These are phyloP conservation scores for Gymnopilus dilepis DNA, from an alignment of 768 basidiomycete species.

Conservation along the genomic window DNA sequence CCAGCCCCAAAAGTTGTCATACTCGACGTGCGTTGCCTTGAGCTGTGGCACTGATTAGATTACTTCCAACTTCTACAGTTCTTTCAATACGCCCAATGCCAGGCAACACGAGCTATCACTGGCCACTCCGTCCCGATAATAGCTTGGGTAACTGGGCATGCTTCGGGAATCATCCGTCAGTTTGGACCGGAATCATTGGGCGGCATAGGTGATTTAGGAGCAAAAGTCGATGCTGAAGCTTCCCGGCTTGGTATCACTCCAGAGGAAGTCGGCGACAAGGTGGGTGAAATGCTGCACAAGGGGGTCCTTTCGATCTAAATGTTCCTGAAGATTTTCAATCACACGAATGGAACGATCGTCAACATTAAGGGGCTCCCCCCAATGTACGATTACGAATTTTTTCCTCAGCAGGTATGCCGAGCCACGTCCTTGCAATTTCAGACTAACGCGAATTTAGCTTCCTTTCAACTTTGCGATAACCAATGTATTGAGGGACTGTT, in stretches of 20 bases:
- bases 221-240: slow-evolving; percentile 13
- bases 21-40: slow-evolving; percentile 11
- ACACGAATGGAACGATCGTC: not conserved
- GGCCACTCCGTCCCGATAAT: slow-evolving; percentile 14
- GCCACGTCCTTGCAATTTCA: no score
- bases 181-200: slow-evolving; percentile 15
- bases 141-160: slow-evolving; percentile 10
- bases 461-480: no score
- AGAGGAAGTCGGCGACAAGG: slow-evolving; percentile 13
- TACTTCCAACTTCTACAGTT: not conserved
- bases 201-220: slow-evolving; percentile 14
- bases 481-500: not conserved
- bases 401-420: slow-evolving; percentile 24
- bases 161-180: slow-evolving; percentile 5
- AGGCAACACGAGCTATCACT: slow-evolving; percentile 13
- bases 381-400: slow-evolving; percentile 23
- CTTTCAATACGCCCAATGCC: slow-evolving; percentile 10
- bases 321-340: not conserved
- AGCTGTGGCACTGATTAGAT: not conserved
- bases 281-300: not conserved
- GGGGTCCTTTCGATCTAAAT: not conserved
- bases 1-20: slow-evolving; percentile 14
- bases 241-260: not conserved
- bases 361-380: slow-evolving; percentile 15
- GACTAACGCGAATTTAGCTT: no score